These are phyloP conservation scores for Liquidambar formosana DNA, from an alignment of 164 flowering plant species.

Conservation along the genomic window DNA sequence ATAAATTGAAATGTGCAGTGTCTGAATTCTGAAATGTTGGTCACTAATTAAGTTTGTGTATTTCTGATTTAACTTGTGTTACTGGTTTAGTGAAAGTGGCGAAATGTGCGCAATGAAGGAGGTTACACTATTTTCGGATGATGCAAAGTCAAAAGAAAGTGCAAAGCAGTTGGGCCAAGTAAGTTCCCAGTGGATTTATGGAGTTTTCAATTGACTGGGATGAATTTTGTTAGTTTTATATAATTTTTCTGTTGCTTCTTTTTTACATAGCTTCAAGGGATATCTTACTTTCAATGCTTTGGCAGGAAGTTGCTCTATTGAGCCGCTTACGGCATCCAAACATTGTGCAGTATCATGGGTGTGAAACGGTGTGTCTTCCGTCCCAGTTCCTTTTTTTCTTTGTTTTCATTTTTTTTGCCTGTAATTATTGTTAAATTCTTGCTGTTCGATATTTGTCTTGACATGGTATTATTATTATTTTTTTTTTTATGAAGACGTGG, in stretches of 20 bases:
- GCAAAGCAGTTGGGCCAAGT: slow-evolving; percentile 91
- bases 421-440: background rate
- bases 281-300: slow-evolving; percentile 6
- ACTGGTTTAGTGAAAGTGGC: slow-evolving; percentile 70
- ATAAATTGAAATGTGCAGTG: background rate
- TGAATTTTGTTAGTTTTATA: background rate
- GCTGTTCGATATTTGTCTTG: no score
- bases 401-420: no score
- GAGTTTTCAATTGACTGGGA: background rate
- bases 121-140: slow-evolving; percentile 87
- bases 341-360: slow-evolving; percentile 90
- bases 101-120: slow-evolving; percentile 99
- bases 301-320: slow-evolving; percentile 77
- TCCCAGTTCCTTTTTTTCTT: background rate
- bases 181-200: slow-evolving; percentile 17
- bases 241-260: background rate
- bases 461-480: no score
- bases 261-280: background rate
- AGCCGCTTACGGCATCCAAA: slow-evolving; percentile 88
- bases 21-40: background rate
- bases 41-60: background rate
- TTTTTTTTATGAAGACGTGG: no score
- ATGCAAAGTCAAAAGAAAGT: slow-evolving; percentile 94
- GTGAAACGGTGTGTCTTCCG: slow-evolving; percentile 64
- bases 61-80: slow-evolving; percentile 3